These are phyloP conservation scores for Lanzia echinophila DNA, from an alignment of 2,329 filamentous ascomycete genomes.

Conservation along the genomic window DNA sequence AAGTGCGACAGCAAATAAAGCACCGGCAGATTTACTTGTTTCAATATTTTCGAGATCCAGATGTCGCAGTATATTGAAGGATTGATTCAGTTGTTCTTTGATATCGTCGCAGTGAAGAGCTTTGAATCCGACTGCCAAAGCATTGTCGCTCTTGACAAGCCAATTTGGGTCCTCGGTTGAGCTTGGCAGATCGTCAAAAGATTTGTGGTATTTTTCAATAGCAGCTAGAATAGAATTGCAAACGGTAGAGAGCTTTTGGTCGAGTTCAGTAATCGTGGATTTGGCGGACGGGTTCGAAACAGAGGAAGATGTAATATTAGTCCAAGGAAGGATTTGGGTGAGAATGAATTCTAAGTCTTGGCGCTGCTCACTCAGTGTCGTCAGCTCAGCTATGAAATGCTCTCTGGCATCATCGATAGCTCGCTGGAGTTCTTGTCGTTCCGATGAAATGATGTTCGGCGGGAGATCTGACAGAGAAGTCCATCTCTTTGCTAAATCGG, in stretches of 20 bases:
- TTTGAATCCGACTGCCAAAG: constrained; percentile 22
- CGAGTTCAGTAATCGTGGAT: constrained; percentile 38
- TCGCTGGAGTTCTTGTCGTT: constrained; percentile 23
- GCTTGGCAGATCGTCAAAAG: constrained; percentile 46
- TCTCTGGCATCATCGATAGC: constrained; percentile 14
- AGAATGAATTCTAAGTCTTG: constrained; percentile 60
- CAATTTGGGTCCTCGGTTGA: constrained; percentile 57
- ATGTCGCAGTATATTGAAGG: constrained; percentile 40
- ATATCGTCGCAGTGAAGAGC: constrained; percentile 24
- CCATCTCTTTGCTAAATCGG: constrained; percentile 37
- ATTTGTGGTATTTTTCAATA: constrained; percentile 63
- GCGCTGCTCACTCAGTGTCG: constrained; percentile 37
- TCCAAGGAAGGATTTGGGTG: constrained; percentile 61
- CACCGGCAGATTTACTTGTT: constrained; percentile 41
- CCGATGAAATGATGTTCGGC: constrained; percentile 39
- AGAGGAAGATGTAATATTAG: constrained; percentile 29
- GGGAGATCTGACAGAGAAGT: constrained; percentile 44
- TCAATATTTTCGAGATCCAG: constrained; percentile 38
- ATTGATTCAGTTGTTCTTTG: constrained; percentile 33
- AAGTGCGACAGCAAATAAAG: constrained; percentile 53
- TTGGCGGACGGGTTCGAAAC: constrained; percentile 6
- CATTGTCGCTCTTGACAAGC: constrained; percentile 41
- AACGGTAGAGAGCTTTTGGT: constrained; percentile 53
- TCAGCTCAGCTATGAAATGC: constrained; percentile 31
- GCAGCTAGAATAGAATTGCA: constrained; percentile 73